Percentiles rank a stretch among this genome's conserved stretches.
These are phyloP conservation scores for Anthostomella pinea DNA, from an alignment of 2,329 filamentous ascomycete species.

Conservation along the genomic window DNA sequence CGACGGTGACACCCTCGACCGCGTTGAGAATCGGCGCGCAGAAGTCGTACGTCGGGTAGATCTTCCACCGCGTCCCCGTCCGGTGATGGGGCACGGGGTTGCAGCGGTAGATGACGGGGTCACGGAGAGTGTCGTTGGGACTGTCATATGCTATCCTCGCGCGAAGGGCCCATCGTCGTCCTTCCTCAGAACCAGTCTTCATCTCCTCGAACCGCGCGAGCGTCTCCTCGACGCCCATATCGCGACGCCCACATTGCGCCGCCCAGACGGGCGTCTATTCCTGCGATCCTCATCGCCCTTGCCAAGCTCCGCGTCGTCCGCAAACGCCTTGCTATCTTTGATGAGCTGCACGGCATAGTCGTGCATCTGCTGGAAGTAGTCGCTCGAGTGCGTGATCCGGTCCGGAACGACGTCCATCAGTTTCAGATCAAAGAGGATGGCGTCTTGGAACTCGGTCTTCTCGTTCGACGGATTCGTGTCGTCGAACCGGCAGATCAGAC, in stretches of 20 bases:
- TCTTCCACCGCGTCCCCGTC: constrained; percentile 72
- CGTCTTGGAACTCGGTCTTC: constrained; percentile 80
- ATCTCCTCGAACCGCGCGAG: constrained; percentile 85
- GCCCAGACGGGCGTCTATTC: constrained; percentile 78
- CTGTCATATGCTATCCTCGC: constrained; percentile 86
- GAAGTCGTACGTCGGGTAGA: constrained; percentile 82
- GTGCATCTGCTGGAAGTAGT: constrained; percentile 89
- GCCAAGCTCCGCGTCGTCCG: constrained; percentile 86
- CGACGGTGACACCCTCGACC: constrained; percentile 75
- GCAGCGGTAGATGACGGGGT: constrained; percentile 94
- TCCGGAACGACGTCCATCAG: constrained; percentile 87
- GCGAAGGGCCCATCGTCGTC: constrained; percentile 79
- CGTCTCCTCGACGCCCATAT: constrained; percentile 74
- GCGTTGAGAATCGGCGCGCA: constrained; percentile 75
- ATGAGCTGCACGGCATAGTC: constrained; percentile 79
- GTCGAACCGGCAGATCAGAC: constrained; percentile 84
- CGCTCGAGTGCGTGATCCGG: constrained; percentile 78
- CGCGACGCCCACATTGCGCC: constrained; percentile 71
- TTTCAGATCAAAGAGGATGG: constrained; percentile 82
- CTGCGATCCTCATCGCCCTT: constrained; percentile 78
- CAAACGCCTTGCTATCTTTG: constrained; percentile 81
- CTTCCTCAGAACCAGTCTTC: constrained; percentile 76
- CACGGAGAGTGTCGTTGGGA: constrained; percentile 87
- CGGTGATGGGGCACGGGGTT: constrained; percentile 68
- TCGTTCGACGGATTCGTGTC: constrained; percentile 96